Base-by-base conservation (phyloP, 441 rosid species). In the Gossypium lobatum region DNA sequence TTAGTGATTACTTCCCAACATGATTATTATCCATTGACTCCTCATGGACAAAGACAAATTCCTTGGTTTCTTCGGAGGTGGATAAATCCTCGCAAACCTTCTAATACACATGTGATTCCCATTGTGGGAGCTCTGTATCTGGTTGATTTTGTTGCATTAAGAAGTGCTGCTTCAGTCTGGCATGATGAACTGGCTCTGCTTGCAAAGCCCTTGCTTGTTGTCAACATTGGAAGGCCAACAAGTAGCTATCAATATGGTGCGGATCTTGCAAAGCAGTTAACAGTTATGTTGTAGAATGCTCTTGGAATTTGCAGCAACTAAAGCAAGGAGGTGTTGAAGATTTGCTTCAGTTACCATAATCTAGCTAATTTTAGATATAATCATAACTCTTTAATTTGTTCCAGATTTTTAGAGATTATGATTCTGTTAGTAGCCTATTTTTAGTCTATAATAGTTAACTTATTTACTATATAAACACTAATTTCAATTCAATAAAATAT, bases 221-320 rank as follows among this genome's bases (percentile, higher is more conserved):
- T 89, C 69, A 88, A 88, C 73, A 74, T 89, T 76, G 90, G 92
- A 75, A 91, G 92, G 26, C 90, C 94, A 78, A 76, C 90, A 65
- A 80, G 94, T 89, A 85, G 6, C 34, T 28, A 28, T 28, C 6
- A 28, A 28, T 28, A 28, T 28, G 34, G 34, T 28, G 5, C 6
- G 6, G 34, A 4, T 28, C 34, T 4, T 28, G 1, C 82, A 79
- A 68, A 78, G 76, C 81, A 77, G 34, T 28, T 28, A 28, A 28
- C 5, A 28, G 0, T 28, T 28, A 28, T 3, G 31, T 28, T 3
- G 31, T 0, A 4, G 31, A 28, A 4, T 28, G 34, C 6, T 28
- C 34, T 28, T 28, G 34, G 34, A 28, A 28, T 28, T 28, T 28
- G 6, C 6, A 28, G 6, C 6, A 28, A 28, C 6, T 28, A 28